Evolutionary conservation across 2,329 filamentous ascomycete genomes (phyloP).

Genomic region (Xylaria sp.): DNA sequence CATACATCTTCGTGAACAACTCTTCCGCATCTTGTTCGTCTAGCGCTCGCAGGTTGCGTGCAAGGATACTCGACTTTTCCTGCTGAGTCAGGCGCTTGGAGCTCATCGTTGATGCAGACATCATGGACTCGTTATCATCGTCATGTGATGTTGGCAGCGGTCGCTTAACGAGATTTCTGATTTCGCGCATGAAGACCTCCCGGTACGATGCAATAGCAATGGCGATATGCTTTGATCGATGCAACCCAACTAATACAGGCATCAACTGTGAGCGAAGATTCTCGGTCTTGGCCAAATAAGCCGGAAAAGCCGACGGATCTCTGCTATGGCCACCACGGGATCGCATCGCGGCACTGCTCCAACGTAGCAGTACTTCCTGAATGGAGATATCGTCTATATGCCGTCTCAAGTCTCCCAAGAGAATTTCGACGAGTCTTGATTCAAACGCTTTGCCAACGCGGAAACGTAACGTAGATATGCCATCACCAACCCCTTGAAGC

Average conservation of each 20-base stretch:
- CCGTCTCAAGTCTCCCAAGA: constrained; percentile 82
- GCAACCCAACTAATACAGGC: constrained; percentile 79
- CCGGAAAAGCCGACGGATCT: constrained; percentile 76
- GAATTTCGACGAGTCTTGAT: constrained; percentile 77
- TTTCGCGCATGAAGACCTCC: constrained; percentile 84
- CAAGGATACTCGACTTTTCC: constrained; percentile 89
- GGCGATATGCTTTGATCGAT: constrained; percentile 81
- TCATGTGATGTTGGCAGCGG: constrained; percentile 93
- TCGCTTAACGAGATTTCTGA: constrained; percentile 84
- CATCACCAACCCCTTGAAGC: constrained; percentile 80
- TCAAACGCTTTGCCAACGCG: constrained; percentile 91
- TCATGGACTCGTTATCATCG: constrained; percentile 90
- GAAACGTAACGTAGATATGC: constrained; percentile 78
- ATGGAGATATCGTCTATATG: constrained; percentile 80
- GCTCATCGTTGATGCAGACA: constrained; percentile 81
- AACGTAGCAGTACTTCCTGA: constrained; percentile 82
- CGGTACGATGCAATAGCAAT: constrained; percentile 86
- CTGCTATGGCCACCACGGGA: constrained; percentile 74
- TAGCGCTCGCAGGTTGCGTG: constrained; percentile 85
- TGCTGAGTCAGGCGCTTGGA: constrained; percentile 78
- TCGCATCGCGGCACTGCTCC: constrained; percentile 81
- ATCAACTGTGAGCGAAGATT: constrained; percentile 76
- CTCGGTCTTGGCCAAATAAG: constrained; percentile 80
- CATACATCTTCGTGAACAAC: constrained; percentile 84
- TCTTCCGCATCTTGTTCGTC: constrained; percentile 87